These are phyloP conservation scores for Rhynchospora breviuscula DNA, from an alignment of 176 grass and related monocot species.

Conservation along the genomic window DNA sequence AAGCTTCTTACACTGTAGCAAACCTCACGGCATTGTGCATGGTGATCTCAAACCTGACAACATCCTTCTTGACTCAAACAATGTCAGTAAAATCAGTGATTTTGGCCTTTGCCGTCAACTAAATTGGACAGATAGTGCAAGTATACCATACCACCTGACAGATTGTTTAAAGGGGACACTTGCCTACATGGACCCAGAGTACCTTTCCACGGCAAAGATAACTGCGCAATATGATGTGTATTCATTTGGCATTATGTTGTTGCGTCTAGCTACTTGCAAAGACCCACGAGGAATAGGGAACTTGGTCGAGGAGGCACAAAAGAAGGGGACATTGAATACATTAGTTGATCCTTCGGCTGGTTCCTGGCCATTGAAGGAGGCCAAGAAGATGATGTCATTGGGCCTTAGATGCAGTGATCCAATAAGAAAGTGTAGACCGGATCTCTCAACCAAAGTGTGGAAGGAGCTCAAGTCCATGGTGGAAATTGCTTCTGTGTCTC, in stretches of 20 bases:
- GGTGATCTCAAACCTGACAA: conserved; percentile 54
- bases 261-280: conserved; percentile 51
- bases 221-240: conserved; percentile 49
- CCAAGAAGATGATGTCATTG: conserved; percentile 47
- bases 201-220: conserved; percentile 19
- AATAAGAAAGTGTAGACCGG: conserved; percentile 32
- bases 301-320: conserved; percentile 43
- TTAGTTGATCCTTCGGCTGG: conserved; percentile 49
- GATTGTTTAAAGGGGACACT: conserved; percentile 20
- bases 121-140: conserved; percentile 3
- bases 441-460: conserved; percentile 40
- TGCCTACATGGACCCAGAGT: conserved; percentile 43
- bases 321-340: conserved; percentile 31
- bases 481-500: neutral
- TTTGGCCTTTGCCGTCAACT: conserved; percentile 41
- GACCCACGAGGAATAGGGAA: conserved; percentile 17
- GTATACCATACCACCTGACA: conserved; percentile 24
- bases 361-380: conserved; percentile 50
- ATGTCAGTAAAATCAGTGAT: conserved; percentile 48
- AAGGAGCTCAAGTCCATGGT: conserved; percentile 31
- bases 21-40: conserved; percentile 34
- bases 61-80: conserved; percentile 54
- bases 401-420: conserved; percentile 42
- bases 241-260: conserved; percentile 60
- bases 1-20: conserved; percentile 55